A percentile compares a stretch with the other conserved stretches of the same genome.
Evolutionary conservation across 805 yeast species (phyloP).

Genomic region (Candida orba): DNA sequence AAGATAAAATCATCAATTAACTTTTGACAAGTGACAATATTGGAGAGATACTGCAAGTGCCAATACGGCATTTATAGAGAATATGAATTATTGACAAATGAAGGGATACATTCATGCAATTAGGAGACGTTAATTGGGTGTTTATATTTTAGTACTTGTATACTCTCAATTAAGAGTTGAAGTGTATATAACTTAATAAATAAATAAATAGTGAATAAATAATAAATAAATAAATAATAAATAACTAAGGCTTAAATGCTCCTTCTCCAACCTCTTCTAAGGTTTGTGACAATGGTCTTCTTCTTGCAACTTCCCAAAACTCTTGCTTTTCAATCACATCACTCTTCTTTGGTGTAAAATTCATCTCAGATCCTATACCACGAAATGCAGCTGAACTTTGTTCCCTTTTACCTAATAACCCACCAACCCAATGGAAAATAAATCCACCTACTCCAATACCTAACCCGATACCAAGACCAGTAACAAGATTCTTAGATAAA

Average conservation of each 20-base stretch:
- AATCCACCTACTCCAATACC: constrained; percentile 40
- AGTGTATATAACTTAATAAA: background rate
- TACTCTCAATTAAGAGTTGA: too few species aligned
- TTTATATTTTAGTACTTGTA: too few species aligned
- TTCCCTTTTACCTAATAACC: constrained; percentile 26
- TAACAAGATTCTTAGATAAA: constrained; percentile 28
- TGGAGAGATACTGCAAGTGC: too few species aligned
- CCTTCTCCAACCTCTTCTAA: constrained; percentile 58
- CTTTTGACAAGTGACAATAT: too few species aligned
- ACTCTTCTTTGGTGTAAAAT: constrained; percentile 20
- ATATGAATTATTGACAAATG: too few species aligned
- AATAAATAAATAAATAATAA: constrained; percentile 7
- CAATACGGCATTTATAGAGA: too few species aligned
- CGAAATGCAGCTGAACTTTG: constrained; percentile 28
- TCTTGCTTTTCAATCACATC: constrained; percentile 36
- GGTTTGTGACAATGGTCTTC: constrained; percentile 79
- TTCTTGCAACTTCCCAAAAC: constrained; percentile 74
- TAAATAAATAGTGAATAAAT: background rate
- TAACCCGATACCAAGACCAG: constrained; percentile 39
- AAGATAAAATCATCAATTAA: too few species aligned
- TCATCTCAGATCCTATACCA: constrained; percentile 22
- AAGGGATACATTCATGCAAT: too few species aligned
- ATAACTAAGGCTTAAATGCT: constrained; percentile 18
- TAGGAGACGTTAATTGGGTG: too few species aligned
- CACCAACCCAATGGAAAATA: constrained; percentile 46